Conservation (phyloP, 2,329 filamentous ascomycete species). For the Colletotrichum cordylinicola region DNA sequence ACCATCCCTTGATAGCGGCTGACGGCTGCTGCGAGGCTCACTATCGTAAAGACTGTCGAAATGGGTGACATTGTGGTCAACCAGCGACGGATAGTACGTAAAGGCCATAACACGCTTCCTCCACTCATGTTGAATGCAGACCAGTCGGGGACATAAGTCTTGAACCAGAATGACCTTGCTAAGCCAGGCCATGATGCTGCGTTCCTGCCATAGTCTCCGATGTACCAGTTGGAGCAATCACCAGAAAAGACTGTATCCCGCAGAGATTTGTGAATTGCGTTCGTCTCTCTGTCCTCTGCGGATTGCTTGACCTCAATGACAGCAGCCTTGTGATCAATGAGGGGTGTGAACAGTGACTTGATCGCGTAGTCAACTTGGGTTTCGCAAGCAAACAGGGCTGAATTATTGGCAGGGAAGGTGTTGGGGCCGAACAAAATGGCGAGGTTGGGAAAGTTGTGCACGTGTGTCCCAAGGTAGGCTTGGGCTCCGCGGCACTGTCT, state of each 20-base stretch:
- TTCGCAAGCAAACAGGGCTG: constrained; percentile 29
- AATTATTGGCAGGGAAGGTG: constrained; percentile 31
- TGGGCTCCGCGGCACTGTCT: constrained; percentile 24
- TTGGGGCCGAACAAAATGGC: constrained; percentile 35
- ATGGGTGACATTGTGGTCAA: neutral
- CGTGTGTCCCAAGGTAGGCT: constrained; percentile 34
- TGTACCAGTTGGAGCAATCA: constrained; percentile 48
- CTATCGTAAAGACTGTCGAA: neutral
- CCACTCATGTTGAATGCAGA: neutral
- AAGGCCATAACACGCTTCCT: neutral
- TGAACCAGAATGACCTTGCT: constrained; percentile 34
- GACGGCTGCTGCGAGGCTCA: neutral
- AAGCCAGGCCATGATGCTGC: constrained; percentile 40
- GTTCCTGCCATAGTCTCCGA: constrained; percentile 40
- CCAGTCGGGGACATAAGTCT: constrained; percentile 7
- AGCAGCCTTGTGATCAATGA: constrained; percentile 33
- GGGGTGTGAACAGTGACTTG: constrained; percentile 31
- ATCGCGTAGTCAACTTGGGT: constrained; percentile 28
- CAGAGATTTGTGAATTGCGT: constrained; percentile 35
- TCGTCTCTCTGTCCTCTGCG: constrained; percentile 34
- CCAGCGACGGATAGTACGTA: neutral
- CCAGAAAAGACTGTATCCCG: constrained; percentile 38
- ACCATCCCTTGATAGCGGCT: neutral
- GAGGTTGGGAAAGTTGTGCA: constrained; percentile 36
- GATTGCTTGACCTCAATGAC: constrained; percentile 39